These are phyloP conservation scores for Odonthalia washingtoniensis DNA, from an alignment of 31 red algal genomes.

Conservation along the genomic window DNA sequence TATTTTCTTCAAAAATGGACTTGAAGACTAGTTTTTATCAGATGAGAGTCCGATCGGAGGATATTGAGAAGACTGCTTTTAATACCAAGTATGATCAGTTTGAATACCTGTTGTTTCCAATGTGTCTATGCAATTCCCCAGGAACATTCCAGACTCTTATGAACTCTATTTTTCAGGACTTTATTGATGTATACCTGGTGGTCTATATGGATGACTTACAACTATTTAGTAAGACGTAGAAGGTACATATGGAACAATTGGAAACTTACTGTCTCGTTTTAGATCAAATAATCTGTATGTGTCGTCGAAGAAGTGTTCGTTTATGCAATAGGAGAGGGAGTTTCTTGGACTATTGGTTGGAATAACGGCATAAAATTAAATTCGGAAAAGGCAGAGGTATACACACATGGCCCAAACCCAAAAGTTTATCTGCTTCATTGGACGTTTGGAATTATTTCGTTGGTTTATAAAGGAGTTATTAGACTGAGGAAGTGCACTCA, in stretches of 20 bases:
- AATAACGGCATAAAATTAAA: background rate
- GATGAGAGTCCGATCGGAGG: background rate
- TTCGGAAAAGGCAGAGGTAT: background rate
- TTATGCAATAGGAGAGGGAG: background rate
- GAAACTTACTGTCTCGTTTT: background rate
- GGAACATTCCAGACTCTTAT: background rate
- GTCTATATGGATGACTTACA: background rate
- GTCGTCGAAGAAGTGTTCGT: background rate
- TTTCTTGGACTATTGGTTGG: background rate
- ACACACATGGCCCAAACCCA: background rate
- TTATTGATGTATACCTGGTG: background rate
- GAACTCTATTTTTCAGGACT: background rate
- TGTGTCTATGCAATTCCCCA: background rate
- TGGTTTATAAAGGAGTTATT: background rate
- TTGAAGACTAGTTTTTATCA: constrained; percentile 8
- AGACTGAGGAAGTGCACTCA: background rate
- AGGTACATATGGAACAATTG: background rate
- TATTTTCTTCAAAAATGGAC: constrained; percentile 37
- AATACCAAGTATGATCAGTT: background rate
- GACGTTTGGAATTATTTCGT: background rate
- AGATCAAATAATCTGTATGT: background rate
- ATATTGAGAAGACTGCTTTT: background rate
- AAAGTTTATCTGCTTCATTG: background rate
- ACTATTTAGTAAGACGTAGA: background rate
- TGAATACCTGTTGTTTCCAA: background rate